Conservation (phyloP, 139 green algal genomes). For the Limnomonas spitsbergensis region DNA sequence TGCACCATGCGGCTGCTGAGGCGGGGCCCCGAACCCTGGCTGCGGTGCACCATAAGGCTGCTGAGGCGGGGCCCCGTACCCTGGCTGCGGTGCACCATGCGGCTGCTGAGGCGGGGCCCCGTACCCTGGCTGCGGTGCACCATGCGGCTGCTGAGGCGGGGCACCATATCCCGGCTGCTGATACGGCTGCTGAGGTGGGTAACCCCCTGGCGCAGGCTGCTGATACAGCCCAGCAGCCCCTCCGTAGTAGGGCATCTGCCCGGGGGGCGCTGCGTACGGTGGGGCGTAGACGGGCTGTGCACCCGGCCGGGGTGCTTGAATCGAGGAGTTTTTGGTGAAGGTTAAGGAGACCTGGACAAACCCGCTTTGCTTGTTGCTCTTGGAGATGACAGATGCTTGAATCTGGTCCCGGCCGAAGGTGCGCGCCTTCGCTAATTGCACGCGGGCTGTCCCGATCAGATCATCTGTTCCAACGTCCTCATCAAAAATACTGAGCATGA, state of each 20-base stretch:
- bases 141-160: too few species aligned
- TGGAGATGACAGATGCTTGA: neutral
- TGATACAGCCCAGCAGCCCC: neutral
- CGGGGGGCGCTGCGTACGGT: neutral
- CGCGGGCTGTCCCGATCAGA: neutral
- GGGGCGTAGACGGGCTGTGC: neutral
- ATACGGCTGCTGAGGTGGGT: too few species aligned
- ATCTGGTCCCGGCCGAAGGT: neutral
- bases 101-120: too few species aligned
- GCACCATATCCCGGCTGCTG: too few species aligned
- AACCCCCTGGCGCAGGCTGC: neutral
- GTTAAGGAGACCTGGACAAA: neutral
- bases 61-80: too few species aligned
- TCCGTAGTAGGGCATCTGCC: neutral
- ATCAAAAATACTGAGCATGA: neutral
- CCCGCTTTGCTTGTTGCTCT: neutral
- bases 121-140: too few species aligned
- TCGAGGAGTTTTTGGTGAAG: neutral
- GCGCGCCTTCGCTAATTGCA: neutral
- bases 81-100: too few species aligned
- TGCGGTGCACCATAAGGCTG: too few species aligned
- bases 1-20: too few species aligned
- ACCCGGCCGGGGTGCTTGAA: neutral
- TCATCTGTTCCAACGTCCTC: neutral
- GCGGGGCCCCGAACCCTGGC: too few species aligned